Evolutionary conservation across 371 early-diverging fungal genomes (phyloP).

Genomic region (Rhizomucor pusillus): DNA sequence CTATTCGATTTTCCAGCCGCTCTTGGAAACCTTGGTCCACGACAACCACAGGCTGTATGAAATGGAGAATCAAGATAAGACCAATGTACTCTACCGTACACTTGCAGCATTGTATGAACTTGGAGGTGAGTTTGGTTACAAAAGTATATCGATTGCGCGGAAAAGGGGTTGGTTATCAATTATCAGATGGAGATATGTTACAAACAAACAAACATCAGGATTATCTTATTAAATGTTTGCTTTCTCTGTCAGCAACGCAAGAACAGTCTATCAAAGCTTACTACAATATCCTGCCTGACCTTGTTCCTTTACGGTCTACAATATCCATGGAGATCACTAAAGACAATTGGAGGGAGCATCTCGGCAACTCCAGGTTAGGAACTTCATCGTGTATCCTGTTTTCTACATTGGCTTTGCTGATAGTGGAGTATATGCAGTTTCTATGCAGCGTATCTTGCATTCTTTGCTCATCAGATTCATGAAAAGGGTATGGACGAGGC

Average conservation of each 20-base stretch:
- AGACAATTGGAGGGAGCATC: constrained; percentile 31
- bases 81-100: constrained; percentile 29
- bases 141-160: too few species aligned
- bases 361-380: constrained; percentile 31
- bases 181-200: too few species aligned
- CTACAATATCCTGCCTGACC: too few species aligned
- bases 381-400: too few species aligned
- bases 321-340: neutral
- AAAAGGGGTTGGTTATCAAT: too few species aligned
- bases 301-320: too few species aligned
- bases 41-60: constrained; percentile 23
- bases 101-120: constrained; percentile 33
- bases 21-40: constrained; percentile 6
- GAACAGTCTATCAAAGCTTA: too few species aligned
- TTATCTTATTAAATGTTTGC: too few species aligned
- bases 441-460: constrained; percentile 28
- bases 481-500: constrained; percentile 22
- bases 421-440: constrained; percentile 5
- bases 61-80: constrained; percentile 35
- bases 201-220: too few species aligned
- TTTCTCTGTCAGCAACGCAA: too few species aligned
- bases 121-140: constrained; percentile 18
- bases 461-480: constrained; percentile 27
- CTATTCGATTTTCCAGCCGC: too few species aligned
- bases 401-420: neutral